Percentiles rank a stretch among this genome's conserved stretches.
phyloP scores from a whole-genome alignment of 73 alveolate genomes.

The Urostyla sp. region DNA sequence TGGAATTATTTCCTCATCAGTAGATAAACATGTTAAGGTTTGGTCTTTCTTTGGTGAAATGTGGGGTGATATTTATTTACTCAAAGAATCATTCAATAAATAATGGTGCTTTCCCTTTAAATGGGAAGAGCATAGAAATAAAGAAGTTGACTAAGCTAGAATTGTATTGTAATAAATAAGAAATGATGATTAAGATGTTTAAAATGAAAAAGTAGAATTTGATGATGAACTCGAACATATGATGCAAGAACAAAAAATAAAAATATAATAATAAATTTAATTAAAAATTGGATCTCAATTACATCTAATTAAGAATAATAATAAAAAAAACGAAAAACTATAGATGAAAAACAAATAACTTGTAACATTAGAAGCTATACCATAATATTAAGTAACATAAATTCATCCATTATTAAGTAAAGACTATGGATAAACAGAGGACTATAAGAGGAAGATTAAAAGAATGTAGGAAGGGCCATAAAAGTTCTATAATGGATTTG shows the following conservation, averaged over 20 bases:
- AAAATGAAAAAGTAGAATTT: constrained; percentile 31
- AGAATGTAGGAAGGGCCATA: constrained; percentile 64
- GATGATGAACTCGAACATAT: constrained; percentile 51
- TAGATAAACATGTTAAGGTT: constrained; percentile 55
- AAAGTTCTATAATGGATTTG: constrained; percentile 59
- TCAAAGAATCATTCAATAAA: constrained; percentile 28
- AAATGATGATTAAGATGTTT: neutral
- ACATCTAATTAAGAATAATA: neutral
- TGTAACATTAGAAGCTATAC: constrained; percentile 34
- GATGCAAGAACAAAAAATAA: neutral
- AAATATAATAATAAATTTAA: neutral
- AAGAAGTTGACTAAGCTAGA: constrained; percentile 43
- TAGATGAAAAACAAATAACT: neutral
- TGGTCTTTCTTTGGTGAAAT: constrained; percentile 53
- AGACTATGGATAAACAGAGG: constrained; percentile 64
- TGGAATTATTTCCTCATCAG: constrained; percentile 45
- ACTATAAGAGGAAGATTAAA: constrained; percentile 53
- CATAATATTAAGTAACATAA: constrained; percentile 31
- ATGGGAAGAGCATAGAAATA: constrained; percentile 47
- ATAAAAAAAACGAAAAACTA: neutral
- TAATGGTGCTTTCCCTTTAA: constrained; percentile 65
- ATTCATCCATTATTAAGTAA: constrained; percentile 42
- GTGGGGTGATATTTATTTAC: constrained; percentile 63
- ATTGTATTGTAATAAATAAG: constrained; percentile 8
- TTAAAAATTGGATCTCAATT: neutral